These are phyloP conservation scores for Aspergillus sp. DNA, from an alignment of 2,329 filamentous ascomycete species.

Conservation along the genomic window DNA sequence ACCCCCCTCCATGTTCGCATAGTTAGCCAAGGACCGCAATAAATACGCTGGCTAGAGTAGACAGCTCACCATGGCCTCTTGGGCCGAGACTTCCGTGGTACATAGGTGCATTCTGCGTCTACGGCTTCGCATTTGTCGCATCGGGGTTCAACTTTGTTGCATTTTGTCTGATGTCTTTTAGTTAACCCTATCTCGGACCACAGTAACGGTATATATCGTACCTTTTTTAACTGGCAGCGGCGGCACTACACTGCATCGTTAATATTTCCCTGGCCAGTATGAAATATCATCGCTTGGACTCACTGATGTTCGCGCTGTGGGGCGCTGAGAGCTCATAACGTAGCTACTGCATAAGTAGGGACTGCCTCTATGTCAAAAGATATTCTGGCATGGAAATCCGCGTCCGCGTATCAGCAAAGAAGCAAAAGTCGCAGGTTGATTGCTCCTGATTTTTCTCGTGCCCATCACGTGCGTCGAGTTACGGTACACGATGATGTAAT, in stretches of 20 bases:
- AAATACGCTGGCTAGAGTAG: background rate
- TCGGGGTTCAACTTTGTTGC: background rate
- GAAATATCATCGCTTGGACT: background rate
- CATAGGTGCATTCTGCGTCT: background rate
- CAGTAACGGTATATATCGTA: background rate
- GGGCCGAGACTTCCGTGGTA: background rate
- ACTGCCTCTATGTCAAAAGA: too few species aligned
- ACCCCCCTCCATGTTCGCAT: background rate
- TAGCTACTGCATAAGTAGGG: too few species aligned
- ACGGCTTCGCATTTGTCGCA: background rate
- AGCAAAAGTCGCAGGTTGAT: too few species aligned
- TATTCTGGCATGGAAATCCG: too few species aligned
- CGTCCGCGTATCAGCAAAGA: too few species aligned
- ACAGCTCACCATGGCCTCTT: background rate
- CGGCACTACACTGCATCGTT: background rate
- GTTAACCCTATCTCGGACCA: background rate
- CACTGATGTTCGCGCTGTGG: background rate
- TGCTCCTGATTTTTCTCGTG: too few species aligned
- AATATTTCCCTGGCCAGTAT: background rate
- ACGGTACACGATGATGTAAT: too few species aligned
- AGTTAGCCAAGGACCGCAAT: accelerated
- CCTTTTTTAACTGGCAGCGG: background rate
- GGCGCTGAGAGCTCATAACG: background rate
- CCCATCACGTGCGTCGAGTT: too few species aligned
- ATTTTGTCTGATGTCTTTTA: background rate